phyloP scores from a whole-genome alignment of 371 early-diverging fungal species.

The Blastocladiella emersonii region DNA sequence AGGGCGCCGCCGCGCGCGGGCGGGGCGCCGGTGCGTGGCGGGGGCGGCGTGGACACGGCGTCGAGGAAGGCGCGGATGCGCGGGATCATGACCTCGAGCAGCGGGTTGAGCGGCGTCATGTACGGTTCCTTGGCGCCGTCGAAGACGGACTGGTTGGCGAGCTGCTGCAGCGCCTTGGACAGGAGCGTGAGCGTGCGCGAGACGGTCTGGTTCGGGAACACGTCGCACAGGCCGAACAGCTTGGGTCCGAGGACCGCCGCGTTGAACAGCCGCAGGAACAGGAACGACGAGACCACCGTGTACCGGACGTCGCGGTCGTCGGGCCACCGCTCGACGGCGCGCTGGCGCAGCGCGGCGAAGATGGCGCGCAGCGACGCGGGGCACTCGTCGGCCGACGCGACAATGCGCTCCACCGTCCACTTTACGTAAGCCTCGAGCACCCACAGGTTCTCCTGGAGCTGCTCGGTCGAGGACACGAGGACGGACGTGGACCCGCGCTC shows the following conservation, averaged over 20 bases:
- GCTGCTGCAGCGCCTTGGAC: conserved; percentile 8
- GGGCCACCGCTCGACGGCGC: not conserved
- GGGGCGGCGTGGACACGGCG: too few relatives aligned
- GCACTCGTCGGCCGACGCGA: not conserved
- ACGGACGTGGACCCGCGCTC: not conserved
- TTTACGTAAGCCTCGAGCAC: conserved; percentile 1
- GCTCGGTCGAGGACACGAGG: not conserved
- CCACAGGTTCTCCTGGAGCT: not conserved
- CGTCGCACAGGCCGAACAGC: conserved; percentile 8
- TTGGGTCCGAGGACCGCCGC: conserved; percentile 11
- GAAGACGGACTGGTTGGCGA: conserved; percentile 5
- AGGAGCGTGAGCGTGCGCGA: conserved; percentile 10
- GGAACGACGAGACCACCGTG: conserved; percentile 8
- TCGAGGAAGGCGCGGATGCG: too few relatives aligned
- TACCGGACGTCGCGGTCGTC: not conserved
- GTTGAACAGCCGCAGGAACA: conserved; percentile 12
- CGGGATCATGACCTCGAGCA: too few relatives aligned
- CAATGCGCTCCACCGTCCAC: conserved; percentile 5
- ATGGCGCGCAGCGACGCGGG: not conserved
- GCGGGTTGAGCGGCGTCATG: conserved; percentile 6
- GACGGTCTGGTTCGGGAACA: not conserved
- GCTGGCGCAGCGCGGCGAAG: not conserved
- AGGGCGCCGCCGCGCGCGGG: too few relatives aligned
- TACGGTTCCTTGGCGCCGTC: conserved; percentile 13
- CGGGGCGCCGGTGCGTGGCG: too few relatives aligned